Conservation (phyloP, 2,329 filamentous ascomycete genomes). For the Penicillium sclerotigenum region DNA sequence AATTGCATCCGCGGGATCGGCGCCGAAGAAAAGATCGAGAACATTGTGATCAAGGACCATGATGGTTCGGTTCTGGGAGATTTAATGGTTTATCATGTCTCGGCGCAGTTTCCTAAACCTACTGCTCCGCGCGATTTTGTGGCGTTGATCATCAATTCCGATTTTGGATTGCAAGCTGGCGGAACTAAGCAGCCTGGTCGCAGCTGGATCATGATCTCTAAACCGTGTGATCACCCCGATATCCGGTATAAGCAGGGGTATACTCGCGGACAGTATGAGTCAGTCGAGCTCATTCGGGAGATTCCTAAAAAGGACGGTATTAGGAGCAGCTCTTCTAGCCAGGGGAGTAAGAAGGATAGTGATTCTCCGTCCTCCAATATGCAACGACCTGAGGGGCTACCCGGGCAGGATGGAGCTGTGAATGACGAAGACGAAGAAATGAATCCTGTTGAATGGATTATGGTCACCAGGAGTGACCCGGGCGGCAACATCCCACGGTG, state of each 20-base stretch:
- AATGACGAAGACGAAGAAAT: slow-evolving; percentile 49
- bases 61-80: slow-evolving; percentile 22
- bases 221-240: slow-evolving; percentile 74
- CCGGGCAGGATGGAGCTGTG: not conserved
- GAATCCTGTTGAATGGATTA: slow-evolving; percentile 81
- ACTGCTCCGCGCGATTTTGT: slow-evolving; percentile 87
- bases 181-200: slow-evolving; percentile 45
- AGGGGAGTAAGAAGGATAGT: slow-evolving; percentile 36
- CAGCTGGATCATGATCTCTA: slow-evolving; percentile 84
- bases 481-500: slow-evolving; percentile 85
- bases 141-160: slow-evolving; percentile 69
- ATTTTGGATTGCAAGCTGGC: slow-evolving; percentile 34
- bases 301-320: slow-evolving; percentile 50
- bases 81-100: slow-evolving; percentile 71
- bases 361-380: slow-evolving; percentile 30
- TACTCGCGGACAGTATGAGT: slow-evolving; percentile 84
- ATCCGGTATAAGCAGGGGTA: slow-evolving; percentile 68
- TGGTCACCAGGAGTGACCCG: slow-evolving; percentile 86
- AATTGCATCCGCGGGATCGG: slow-evolving; percentile 82
- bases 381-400: slow-evolving; percentile 33
- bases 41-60: slow-evolving; percentile 54
- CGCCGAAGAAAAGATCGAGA: slow-evolving; percentile 71
- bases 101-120: slow-evolving; percentile 85
- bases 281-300: slow-evolving; percentile 85
- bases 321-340: slow-evolving; percentile 9